Evolutionary conservation across 2,329 filamentous ascomycete genomes (phyloP).

Genomic region (Botrytis pseudocinerea): DNA sequence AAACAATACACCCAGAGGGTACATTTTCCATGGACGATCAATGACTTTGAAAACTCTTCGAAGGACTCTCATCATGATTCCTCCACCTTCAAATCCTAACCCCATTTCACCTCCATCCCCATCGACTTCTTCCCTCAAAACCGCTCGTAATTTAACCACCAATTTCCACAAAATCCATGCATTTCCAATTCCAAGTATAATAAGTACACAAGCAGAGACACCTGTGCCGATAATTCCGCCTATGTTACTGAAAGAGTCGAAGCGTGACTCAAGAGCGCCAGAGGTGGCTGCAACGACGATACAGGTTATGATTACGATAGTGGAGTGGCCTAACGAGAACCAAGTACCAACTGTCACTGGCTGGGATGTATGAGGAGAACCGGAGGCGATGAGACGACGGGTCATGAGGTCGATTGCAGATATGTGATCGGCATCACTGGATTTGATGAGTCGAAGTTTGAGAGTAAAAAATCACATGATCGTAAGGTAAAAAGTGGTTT

Average conservation of each 20-base stretch:
- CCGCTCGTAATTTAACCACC: slow-evolving; percentile 63
- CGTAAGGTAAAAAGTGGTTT: neutral
- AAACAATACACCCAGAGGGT: slow-evolving; percentile 83
- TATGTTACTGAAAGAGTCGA: slow-evolving; percentile 75
- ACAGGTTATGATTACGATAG: slow-evolving; percentile 87
- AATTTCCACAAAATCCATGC: slow-evolving; percentile 81
- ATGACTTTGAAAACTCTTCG: slow-evolving; percentile 74
- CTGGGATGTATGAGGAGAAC: slow-evolving; percentile 51
- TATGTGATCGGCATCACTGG: slow-evolving; percentile 82
- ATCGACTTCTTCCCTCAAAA: slow-evolving; percentile 50
- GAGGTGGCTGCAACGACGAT: slow-evolving; percentile 89
- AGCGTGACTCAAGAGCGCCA: slow-evolving; percentile 76
- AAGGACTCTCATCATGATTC: slow-evolving; percentile 71
- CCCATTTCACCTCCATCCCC: slow-evolving; percentile 36
- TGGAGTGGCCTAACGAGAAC: slow-evolving; percentile 91
- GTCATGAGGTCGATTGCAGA: slow-evolving; percentile 92
- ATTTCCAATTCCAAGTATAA: slow-evolving; percentile 81
- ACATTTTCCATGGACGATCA: slow-evolving; percentile 90
- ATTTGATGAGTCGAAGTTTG: neutral
- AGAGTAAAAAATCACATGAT: neutral
- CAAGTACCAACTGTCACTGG: slow-evolving; percentile 93
- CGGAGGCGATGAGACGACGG: slow-evolving; percentile 75
- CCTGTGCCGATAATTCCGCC: slow-evolving; percentile 89
- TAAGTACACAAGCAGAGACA: slow-evolving; percentile 79
- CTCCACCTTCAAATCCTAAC: slow-evolving; percentile 73